Evolutionary conservation across 2,329 filamentous ascomycete genomes (phyloP).

Genomic region (Parafenestella ontariensis): DNA sequence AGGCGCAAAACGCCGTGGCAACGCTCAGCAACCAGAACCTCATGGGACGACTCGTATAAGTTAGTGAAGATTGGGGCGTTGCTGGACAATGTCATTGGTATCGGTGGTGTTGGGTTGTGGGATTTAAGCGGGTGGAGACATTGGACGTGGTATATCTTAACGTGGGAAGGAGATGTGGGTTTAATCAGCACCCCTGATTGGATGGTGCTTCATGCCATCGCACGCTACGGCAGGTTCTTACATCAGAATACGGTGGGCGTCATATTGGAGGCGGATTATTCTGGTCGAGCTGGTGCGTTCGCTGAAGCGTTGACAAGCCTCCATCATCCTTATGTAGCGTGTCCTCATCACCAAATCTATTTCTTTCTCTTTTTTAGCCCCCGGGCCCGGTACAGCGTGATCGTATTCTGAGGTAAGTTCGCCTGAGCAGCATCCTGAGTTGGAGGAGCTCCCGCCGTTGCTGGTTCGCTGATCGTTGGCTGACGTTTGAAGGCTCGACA

Average conservation of each 20-base stretch:
- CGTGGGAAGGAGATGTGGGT: too few relatives aligned
- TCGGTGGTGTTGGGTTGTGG: not conserved
- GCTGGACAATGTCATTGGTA: not conserved
- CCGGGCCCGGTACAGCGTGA: not conserved
- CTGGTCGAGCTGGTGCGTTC: too few relatives aligned
- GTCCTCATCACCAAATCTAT: not conserved
- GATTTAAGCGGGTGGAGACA: too few relatives aligned
- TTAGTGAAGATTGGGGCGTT: conserved; percentile 93
- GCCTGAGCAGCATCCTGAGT: not conserved
- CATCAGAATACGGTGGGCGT: too few relatives aligned
- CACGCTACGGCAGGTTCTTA: too few relatives aligned
- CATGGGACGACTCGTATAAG: conserved; percentile 98
- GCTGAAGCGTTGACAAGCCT: too few relatives aligned
- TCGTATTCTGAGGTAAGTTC: not conserved
- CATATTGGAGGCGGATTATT: too few relatives aligned
- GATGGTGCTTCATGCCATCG: too few relatives aligned
- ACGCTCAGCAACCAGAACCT: conserved; percentile 99
- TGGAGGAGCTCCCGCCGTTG: not conserved
- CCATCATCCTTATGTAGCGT: not conserved
- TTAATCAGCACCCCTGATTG: too few relatives aligned
- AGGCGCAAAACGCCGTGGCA: conserved; percentile 96
- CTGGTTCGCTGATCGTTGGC: not conserved
- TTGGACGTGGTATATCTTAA: too few relatives aligned
- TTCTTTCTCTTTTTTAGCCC: not conserved
- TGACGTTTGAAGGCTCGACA: not conserved